Evolutionary conservation across 371 early-diverging fungal genomes (phyloP).

Genomic region (Sporodiniella umbellata): DNA sequence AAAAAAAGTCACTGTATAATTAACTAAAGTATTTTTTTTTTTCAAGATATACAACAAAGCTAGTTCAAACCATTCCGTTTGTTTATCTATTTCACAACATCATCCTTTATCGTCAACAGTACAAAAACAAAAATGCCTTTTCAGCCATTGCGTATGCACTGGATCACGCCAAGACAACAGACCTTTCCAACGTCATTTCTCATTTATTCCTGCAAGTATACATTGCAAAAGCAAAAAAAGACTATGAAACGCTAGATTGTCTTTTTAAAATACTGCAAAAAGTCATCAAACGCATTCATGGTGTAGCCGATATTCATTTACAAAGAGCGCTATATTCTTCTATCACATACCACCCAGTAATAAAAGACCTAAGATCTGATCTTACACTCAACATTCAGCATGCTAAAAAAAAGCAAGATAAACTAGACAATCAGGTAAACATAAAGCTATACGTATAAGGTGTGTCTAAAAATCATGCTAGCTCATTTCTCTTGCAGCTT

Average conservation of each 20-base stretch:
- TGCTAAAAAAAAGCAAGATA: no score
- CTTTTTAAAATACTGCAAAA: constrained; percentile 31
- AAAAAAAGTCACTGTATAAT: neutral
- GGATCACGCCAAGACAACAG: constrained; percentile 17
- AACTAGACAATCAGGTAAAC: no score
- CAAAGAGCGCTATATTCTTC: constrained; percentile 4
- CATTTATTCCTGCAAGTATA: constrained; percentile 32
- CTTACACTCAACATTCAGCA: no score
- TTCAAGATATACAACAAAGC: constrained; percentile 13
- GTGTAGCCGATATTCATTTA: constrained; percentile 17
- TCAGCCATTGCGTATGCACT: constrained; percentile 22
- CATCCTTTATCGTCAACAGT: constrained; percentile 4
- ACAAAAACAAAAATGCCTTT: constrained; percentile 15
- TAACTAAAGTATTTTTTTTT: neutral
- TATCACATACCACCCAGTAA: constrained; percentile 21
- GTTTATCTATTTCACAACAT: constrained; percentile 30
- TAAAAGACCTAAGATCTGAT: constrained; percentile 19
- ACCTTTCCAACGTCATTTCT: constrained; percentile 18
- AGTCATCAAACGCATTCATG: constrained; percentile 9
- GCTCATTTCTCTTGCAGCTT: constrained; percentile 5
- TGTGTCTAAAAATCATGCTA: neutral
- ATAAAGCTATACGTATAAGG: no score
- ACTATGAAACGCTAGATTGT: constrained; percentile 4
- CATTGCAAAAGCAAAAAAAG: constrained; percentile 8
- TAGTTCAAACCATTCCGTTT: constrained; percentile 39